Evolutionary conservation across 1,139 yeast species (phyloP).

Genomic region (Sugiyamaella japonica): DNA sequence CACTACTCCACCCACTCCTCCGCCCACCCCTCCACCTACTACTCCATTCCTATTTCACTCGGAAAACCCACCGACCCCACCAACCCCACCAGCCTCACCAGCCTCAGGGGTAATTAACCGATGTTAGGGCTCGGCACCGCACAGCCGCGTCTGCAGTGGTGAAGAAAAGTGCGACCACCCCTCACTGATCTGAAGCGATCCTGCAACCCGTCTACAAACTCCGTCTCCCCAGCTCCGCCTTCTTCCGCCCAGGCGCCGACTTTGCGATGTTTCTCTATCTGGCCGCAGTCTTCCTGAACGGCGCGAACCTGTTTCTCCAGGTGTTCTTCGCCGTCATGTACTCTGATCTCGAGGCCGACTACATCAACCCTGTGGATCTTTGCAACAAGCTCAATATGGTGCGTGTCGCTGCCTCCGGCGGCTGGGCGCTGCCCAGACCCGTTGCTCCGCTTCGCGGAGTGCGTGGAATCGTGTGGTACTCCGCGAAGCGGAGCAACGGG

Average conservation of each 20-base stretch:
- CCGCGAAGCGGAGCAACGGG: not conserved
- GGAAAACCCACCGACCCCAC: no score
- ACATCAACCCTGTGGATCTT: slow-evolving; percentile 89
- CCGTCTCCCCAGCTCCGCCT: not conserved
- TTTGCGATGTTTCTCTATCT: slow-evolving; percentile 28
- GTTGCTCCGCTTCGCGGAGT: not conserved
- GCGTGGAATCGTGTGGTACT: not conserved
- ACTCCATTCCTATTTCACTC: no score
- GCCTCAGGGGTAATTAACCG: no score
- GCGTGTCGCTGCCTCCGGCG: slow-evolving; percentile 16
- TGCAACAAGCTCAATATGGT: slow-evolving; percentile 75
- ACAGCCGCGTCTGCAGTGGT: no score
- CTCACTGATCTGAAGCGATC: not conserved
- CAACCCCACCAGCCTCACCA: no score
- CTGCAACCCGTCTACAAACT: no score
- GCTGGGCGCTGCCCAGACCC: not conserved
- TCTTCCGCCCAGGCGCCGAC: not conserved
- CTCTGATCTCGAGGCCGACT: slow-evolving; percentile 86
- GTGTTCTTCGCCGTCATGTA: slow-evolving; percentile 87
- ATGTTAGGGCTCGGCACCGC: no score
- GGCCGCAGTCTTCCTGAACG: slow-evolving; percentile 66
- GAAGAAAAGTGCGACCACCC: not conserved
- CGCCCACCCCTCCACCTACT: no score
- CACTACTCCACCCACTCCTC: no score
- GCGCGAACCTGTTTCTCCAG: slow-evolving; percentile 79